Percentiles rank a stretch among this genome's conserved stretches.
phyloP scores from a whole-genome alignment of 2,329 filamentous ascomycete species.

The Hawksworthiomyces lignivorus region DNA sequence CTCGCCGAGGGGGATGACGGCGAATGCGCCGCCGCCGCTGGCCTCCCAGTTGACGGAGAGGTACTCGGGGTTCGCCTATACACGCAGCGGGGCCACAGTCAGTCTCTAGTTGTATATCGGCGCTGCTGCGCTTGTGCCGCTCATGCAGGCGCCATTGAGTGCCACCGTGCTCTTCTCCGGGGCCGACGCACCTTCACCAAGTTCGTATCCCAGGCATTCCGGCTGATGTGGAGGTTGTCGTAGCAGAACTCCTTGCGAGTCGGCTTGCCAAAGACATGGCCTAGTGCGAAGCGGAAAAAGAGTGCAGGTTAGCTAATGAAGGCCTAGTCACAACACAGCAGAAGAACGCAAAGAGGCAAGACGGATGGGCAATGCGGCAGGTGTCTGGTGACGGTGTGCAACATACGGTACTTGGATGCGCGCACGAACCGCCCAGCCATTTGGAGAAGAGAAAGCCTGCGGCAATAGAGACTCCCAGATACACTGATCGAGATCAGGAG shows the following conservation, averaged over 20 bases:
- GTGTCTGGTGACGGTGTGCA: constrained; percentile 7
- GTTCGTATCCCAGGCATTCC: constrained; percentile 99
- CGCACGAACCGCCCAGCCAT: constrained; percentile 61
- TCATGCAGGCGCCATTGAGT: too few species aligned
- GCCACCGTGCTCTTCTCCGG: too few species aligned
- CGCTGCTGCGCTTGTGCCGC: not conserved
- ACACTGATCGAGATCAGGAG: too few species aligned
- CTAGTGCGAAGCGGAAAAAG: constrained; percentile 37
- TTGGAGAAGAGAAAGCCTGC: constrained; percentile 10
- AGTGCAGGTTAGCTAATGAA: too few species aligned
- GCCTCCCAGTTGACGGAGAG: constrained; percentile 98
- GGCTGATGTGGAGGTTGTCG: constrained; percentile 93
- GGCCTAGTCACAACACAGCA: too few species aligned
- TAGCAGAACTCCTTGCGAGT: constrained; percentile 98
- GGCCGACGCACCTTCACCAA: constrained; percentile 70
- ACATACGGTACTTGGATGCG: constrained; percentile 61
- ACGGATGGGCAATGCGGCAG: not conserved
- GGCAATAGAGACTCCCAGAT: too few species aligned
- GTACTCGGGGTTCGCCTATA: constrained; percentile 86
- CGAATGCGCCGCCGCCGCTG: constrained; percentile 91
- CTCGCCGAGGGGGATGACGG: constrained; percentile 86
- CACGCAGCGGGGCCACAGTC: too few species aligned
- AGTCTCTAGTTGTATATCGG: too few species aligned
- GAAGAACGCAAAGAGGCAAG: not conserved
- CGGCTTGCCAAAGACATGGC: constrained; percentile 95